Evolutionary conservation across 306 rosid genomes (phyloP).

Genomic region (Nissolia schottii): DNA sequence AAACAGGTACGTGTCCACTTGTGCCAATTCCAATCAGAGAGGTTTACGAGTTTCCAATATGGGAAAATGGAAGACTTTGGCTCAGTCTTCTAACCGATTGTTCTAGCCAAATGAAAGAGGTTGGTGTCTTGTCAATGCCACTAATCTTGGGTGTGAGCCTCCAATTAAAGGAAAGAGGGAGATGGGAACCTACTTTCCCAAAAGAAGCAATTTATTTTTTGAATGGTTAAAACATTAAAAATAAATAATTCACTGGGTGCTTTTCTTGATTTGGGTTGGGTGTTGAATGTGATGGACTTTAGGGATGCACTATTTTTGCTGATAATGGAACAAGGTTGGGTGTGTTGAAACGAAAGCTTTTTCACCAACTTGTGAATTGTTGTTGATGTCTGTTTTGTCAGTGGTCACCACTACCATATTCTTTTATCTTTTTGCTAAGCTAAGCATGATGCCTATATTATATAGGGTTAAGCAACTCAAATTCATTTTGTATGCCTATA

Average conservation of each 20-base stretch:
- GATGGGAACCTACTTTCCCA: conserved; percentile 31
- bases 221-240: conserved; percentile 4
- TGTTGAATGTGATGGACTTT: conserved; percentile 32
- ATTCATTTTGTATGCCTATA: conserved; percentile 8
- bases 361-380: conserved; percentile 25
- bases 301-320: conserved; percentile 31
- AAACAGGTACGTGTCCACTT: conserved; percentile 17
- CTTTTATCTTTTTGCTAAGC: conserved; percentile 32
- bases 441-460: not conserved
- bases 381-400: not conserved
- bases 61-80: conserved; percentile 34
- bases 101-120: conserved; percentile 26
- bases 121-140: conserved; percentile 36
- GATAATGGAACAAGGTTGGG: not conserved
- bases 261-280: conserved; percentile 29
- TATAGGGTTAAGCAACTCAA: not conserved
- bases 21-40: conserved; percentile 17
- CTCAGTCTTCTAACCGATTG: conserved; percentile 20
- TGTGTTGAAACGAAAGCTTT: conserved; percentile 15
- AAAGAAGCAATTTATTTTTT: not conserved
- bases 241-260: not conserved
- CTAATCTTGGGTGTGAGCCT: conserved; percentile 22
- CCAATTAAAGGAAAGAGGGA: conserved; percentile 25
- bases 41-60: conserved; percentile 39
- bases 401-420: conserved; percentile 7